Conservation (phyloP, 768 basidiomycete genomes). For the Trametes cinnabarina region DNA sequence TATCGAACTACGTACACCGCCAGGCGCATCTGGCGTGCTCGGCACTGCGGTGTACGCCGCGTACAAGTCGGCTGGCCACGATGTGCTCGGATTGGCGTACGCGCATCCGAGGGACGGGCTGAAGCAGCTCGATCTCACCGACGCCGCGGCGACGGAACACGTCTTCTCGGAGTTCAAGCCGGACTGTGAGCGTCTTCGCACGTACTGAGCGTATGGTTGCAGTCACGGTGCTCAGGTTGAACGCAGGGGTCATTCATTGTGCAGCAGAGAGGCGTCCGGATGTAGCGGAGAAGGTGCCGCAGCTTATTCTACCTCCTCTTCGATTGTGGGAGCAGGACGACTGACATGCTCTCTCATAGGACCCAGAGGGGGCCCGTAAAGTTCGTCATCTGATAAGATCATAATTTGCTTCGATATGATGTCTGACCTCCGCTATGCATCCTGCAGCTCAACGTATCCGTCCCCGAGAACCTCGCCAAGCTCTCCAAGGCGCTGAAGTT, state of each 20-base stretch:
- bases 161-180: slow-evolving; percentile 61
- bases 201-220: background rate
- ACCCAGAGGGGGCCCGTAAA: slow-evolving; percentile 64
- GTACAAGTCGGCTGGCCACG: slow-evolving; percentile 46
- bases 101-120: slow-evolving; percentile 58
- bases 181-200: slow-evolving; percentile 46
- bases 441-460: slow-evolving; percentile 72
- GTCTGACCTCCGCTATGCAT: background rate
- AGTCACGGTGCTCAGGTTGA: no score
- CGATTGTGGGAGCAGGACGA: background rate
- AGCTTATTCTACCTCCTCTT: slow-evolving; percentile 18
- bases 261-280: slow-evolving; percentile 94
- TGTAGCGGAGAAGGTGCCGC: slow-evolving; percentile 88
- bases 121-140: slow-evolving; percentile 65
- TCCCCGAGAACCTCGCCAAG: slow-evolving; percentile 69
- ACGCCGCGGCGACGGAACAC: slow-evolving; percentile 49
- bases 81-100: slow-evolving; percentile 70
- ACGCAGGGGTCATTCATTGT: slow-evolving; percentile 84
- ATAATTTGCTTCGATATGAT: no score
- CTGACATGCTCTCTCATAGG: slow-evolving; percentile 35
- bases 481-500: slow-evolving; percentile 62
- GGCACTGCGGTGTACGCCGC: slow-evolving; percentile 75
- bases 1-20: background rate
- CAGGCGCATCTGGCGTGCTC: slow-evolving; percentile 91
- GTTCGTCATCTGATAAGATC: slow-evolving; percentile 35